Percentiles rank a stretch among this genome's conserved stretches.
phyloP scores from a whole-genome alignment of 2,329 filamentous ascomycete species.

The Nemania diffusa region DNA sequence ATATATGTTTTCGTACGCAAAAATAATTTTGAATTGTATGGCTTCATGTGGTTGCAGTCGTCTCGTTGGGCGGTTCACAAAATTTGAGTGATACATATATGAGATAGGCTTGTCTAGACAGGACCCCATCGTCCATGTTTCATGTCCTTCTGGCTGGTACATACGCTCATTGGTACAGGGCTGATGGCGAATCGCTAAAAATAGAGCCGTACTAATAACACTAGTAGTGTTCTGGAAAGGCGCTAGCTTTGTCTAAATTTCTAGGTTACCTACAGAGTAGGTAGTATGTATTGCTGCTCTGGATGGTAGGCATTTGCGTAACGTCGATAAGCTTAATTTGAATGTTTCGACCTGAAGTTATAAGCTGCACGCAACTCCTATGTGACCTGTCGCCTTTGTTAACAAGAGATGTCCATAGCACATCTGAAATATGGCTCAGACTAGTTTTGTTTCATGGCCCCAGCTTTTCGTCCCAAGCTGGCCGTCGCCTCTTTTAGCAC shows the following conservation, averaged over 20 bases:
- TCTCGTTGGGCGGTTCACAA: not conserved
- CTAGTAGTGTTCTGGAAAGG: not conserved
- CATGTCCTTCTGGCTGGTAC: not conserved
- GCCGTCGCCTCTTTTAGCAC: conserved; percentile 17
- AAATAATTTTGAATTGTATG: not conserved
- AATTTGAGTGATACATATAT: not conserved
- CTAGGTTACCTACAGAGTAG: not conserved
- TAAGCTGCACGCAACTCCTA: not conserved
- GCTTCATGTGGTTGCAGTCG: not conserved
- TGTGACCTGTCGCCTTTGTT: not conserved
- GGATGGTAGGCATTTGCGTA: not conserved
- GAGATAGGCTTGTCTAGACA: not conserved
- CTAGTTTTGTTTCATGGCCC: conserved; percentile 18
- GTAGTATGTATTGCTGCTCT: not conserved
- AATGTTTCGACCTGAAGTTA: not conserved
- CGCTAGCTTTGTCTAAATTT: not conserved
- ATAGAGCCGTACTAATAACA: conserved; percentile 7
- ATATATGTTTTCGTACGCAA: too few relatives aligned
- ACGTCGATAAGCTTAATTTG: too few relatives aligned
- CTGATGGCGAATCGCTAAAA: conserved; percentile 10
- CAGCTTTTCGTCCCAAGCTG: not conserved
- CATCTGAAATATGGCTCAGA: not conserved
- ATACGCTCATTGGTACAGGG: not conserved
- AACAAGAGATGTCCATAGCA: not conserved
- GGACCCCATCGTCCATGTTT: not conserved